Evolutionary conservation across 768 basidiomycete genomes (phyloP).

Genomic region (Arthromyces matolae): DNA sequence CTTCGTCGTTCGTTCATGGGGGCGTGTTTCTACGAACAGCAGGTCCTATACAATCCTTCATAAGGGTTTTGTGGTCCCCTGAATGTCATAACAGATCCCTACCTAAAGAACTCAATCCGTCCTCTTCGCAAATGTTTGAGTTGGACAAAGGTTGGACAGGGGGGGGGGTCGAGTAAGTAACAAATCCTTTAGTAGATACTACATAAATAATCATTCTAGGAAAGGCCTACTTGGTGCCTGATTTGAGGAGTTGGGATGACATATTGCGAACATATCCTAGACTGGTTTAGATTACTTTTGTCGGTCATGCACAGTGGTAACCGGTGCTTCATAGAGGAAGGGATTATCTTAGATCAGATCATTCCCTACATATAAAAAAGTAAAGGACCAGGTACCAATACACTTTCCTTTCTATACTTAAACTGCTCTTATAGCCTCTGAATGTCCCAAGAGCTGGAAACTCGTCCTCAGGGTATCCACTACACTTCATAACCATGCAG

Average conservation of each 20-base stretch:
- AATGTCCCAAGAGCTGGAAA: too few relatives aligned
- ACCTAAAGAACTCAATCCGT: slow-evolving; percentile 22
- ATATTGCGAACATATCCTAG: slow-evolving; percentile 14
- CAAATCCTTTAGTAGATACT: slow-evolving; percentile 16
- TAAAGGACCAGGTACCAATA: slow-evolving; percentile 14
- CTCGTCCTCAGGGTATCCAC: too few relatives aligned
- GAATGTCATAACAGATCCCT: slow-evolving; percentile 21
- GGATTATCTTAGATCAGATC: slow-evolving; percentile 19
- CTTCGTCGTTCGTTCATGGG: slow-evolving; percentile 29
- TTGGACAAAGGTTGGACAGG: slow-evolving; percentile 20
- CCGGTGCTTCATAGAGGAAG: slow-evolving; percentile 7
- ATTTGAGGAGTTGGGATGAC: slow-evolving; percentile 14
- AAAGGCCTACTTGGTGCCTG: slow-evolving; percentile 16
- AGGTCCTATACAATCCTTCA: slow-evolving; percentile 23
- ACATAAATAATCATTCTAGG: slow-evolving; percentile 20
- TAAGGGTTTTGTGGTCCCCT: slow-evolving; percentile 21
- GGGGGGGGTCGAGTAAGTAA: slow-evolving; percentile 11
- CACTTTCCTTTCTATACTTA: too few relatives aligned
- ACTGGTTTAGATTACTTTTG: slow-evolving; percentile 17
- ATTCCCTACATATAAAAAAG: too few relatives aligned
- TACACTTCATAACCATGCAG: too few relatives aligned
- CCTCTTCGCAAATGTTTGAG: slow-evolving; percentile 24
- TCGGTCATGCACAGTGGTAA: slow-evolving; percentile 7
- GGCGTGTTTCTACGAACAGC: slow-evolving; percentile 8
- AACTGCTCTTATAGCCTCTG: too few relatives aligned